Evolutionary conservation across 768 basidiomycete genomes (phyloP).

Genomic region (Calocybe gangraenosa): DNA sequence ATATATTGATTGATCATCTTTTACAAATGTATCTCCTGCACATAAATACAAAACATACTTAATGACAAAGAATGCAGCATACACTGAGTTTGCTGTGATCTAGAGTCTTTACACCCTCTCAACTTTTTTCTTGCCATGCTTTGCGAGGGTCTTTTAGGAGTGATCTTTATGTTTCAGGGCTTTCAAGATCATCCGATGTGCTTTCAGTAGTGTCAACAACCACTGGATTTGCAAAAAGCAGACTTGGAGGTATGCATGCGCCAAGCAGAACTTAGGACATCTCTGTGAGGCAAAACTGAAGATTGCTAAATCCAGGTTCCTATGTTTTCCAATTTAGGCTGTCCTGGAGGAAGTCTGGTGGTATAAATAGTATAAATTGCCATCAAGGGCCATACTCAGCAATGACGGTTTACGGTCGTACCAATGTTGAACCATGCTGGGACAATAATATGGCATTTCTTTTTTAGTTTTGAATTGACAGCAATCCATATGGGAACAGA

Average conservation of each 20-base stretch:
- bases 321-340: slow-evolving; percentile 74
- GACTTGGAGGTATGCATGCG: slow-evolving; percentile 49
- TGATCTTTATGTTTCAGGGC: slow-evolving; percentile 78
- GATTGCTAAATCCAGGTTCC: slow-evolving; percentile 64
- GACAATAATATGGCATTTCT: slow-evolving; percentile 88
- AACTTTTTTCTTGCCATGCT: slow-evolving; percentile 90
- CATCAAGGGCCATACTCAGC: neutral
- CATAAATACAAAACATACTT: too few species aligned
- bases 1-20: too few species aligned
- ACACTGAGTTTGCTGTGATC: slow-evolving; percentile 83
- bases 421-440: slow-evolving; percentile 88
- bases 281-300: slow-evolving; percentile 89
- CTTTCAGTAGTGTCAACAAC: slow-evolving; percentile 34
- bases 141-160: slow-evolving; percentile 94
- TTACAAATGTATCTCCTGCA: too few species aligned
- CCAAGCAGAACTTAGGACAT: slow-evolving; percentile 91
- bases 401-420: slow-evolving; percentile 32
- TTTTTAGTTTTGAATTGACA: slow-evolving; percentile 87
- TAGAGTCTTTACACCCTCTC: slow-evolving; percentile 76
- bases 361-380: neutral
- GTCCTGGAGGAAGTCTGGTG: slow-evolving; percentile 75
- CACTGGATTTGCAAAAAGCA: neutral
- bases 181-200: slow-evolving; percentile 85
- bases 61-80: slow-evolving; percentile 21
- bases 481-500: slow-evolving; percentile 95